phyloP scores from a whole-genome alignment of 805 yeast species.

The Ogataea thermomethanolica region DNA sequence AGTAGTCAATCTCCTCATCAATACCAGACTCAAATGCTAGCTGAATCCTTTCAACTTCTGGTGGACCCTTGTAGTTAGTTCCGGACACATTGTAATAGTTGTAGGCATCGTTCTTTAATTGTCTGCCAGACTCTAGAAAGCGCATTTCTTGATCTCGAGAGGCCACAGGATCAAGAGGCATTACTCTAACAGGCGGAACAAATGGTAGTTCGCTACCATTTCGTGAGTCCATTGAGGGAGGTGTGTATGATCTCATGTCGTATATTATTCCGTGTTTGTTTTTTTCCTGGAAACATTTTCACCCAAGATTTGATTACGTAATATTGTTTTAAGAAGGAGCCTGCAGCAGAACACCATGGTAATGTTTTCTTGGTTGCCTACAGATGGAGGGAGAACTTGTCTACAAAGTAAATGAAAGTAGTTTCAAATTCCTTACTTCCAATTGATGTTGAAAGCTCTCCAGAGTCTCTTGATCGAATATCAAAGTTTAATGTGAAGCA shows the following conservation, averaged over 20 bases:
- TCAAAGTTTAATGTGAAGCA: too few species aligned
- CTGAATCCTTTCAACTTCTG: constrained; percentile 59
- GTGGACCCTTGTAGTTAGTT: constrained; percentile 49
- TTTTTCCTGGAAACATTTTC: constrained; percentile 6
- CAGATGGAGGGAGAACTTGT: too few species aligned
- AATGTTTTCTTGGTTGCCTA: too few species aligned
- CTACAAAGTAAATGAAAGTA: too few species aligned
- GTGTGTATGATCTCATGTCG: constrained; percentile 15
- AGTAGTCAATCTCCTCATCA: constrained; percentile 68
- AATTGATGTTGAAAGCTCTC: too few species aligned
- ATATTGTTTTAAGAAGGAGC: too few species aligned
- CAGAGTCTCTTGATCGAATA: too few species aligned
- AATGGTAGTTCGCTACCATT: constrained; percentile 7
- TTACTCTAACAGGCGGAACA: constrained; percentile 15
- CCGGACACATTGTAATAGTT: constrained; percentile 33
- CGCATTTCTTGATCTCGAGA: constrained; percentile 33
- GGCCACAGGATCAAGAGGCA: constrained; percentile 33
- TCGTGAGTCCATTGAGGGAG: constrained; percentile 11
- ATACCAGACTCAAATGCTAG: constrained; percentile 68
- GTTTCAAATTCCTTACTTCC: too few species aligned
- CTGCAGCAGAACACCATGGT: too few species aligned
- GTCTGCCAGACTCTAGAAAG: constrained; percentile 30
- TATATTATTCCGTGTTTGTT: constrained; percentile 9
- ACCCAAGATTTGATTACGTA: not conserved
- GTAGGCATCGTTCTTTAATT: constrained; percentile 30